Evolutionary conservation across 2,329 filamentous ascomycete genomes (phyloP).

Genomic region (Blastomyces gilchristii): DNA sequence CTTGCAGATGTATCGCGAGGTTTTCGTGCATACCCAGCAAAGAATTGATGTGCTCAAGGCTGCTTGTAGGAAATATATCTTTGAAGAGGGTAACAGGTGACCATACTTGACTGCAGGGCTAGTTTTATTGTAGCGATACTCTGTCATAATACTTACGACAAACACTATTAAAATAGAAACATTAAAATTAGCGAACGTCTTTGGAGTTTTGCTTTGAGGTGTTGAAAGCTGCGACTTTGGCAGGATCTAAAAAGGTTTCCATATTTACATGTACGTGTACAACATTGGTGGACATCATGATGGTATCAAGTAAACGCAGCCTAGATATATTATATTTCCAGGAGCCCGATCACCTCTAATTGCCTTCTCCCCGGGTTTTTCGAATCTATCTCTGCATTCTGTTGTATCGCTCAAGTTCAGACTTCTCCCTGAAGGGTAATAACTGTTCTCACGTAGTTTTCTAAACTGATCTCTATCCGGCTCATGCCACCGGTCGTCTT

Average conservation of each 20-base stretch:
- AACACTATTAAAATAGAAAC: not conserved
- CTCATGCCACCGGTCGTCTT: no score
- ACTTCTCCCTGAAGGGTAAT: no score
- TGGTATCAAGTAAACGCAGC: not conserved
- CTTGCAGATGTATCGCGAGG: constrained; percentile 72
- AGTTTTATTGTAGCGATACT: not conserved
- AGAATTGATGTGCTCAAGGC: constrained; percentile 56
- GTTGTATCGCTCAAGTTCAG: no score
- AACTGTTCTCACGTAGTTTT: no score
- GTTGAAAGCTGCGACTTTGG: not conserved
- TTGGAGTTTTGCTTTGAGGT: not conserved
- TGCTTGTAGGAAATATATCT: constrained; percentile 49
- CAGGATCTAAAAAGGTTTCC: not conserved
- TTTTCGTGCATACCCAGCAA: constrained; percentile 72
- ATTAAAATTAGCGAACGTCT: not conserved
- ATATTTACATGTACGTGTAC: not conserved
- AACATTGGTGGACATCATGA: not conserved
- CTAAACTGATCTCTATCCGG: no score
- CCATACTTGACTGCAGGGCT: not conserved
- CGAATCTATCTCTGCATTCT: no score
- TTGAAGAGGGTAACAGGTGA: constrained; percentile 17
- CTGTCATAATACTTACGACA: not conserved
- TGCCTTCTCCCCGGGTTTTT: no score
- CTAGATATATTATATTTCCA: no score
- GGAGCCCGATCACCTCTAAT: no score